Base-by-base conservation (phyloP, 352 stramenopile species). In the Pythium phragmitis region DNA sequence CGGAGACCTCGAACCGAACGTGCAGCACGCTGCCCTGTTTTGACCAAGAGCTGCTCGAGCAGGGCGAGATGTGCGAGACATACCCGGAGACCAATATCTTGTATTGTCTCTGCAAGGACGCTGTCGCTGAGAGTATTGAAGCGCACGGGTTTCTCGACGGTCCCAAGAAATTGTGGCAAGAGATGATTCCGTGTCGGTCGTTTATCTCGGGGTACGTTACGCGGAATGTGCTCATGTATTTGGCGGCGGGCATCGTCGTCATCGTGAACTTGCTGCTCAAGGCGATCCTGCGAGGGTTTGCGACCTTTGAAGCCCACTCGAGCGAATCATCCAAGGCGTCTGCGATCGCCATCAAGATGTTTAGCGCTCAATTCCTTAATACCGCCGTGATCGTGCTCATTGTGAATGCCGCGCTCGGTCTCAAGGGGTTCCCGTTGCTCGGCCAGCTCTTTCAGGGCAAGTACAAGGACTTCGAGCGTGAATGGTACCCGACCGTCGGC, bases 401-500 rank as follows among this genome's bases (percentile, higher is more conserved):
- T 6, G 82, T 96, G 9, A 96, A 96, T 52, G 76, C 85, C 1
- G 57, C 81, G 12, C 65, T 92, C 0, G 71, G 65, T 2, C 48
- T 91, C 13, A 70, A 55, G 6, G 52, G 55, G 1, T 57, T 88
- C 8, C 82, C 83, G 1, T 28, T 92, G 8, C 49, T 81, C 1
- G 69, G 72, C 0, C 79, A 91, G 1, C 69, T 95, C 4, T 80
- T 95, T 49, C 74, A 89, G 47, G 87, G 87, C 30, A 87, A 92
- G 50, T 96, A 82, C 64, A 71, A 28, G 3, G 87, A 96, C 63
- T 94, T 96, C 67, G 79, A 93, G 57, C 85, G 86, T 41, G 77
- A 89, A 7, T 96, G 87, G 87, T 96, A 94, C 68, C 82, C 84
- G 13, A 91, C 73, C 6, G 87, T 96, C n/a, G 87, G 87, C 37